Base-by-base conservation (phyloP, 2,329 filamentous ascomycete genomes). In the Colletotrichum chrysophilum region DNA sequence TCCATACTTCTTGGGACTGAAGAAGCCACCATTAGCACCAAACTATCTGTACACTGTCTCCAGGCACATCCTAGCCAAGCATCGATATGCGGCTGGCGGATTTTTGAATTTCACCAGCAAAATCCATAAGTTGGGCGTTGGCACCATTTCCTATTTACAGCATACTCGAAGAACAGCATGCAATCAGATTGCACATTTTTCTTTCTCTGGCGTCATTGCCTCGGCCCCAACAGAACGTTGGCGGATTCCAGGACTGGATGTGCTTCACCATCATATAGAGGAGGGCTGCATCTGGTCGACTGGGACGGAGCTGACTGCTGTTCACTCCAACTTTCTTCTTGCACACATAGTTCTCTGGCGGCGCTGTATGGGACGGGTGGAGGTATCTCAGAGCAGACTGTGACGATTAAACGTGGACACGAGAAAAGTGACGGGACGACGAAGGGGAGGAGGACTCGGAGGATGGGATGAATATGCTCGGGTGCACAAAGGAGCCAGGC, bases 151-250 rank as follows among this genome's bases (percentile, higher is more conserved):
- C 28, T 56, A 10, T 55, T 56, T 68, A 52, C 21, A 65, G 43
- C 56, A 75, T 75, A 66, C 52, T 60, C 36, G 24, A 76, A 74
- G 65, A 76, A 61, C 74, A 76, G 65, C 36, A 74, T 74, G 74
- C 74, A 75, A 75, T 66, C 48, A 66, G 55, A 76, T 75, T 76
- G 74, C 74, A 70, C 58, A 64, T 68, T 58, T 32, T 62, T 62
- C 61, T 32, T 58, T 52, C 18, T 52, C 43, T 48, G 32, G 62
- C 38, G 48, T 21, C 28, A 58, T 66, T 56, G 36, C 32, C 38
- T 64, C 60, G 28, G 36, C 24, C 48, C 18, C 61, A 32, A 71
- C 43, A 30, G 34, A 71, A 18, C 28, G 61, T 66, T 66, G 69
- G 32, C 43, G 48, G 60, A 52, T 65, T 64, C 60, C 52, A 48